A percentile compares a stretch with the other conserved stretches of the same genome.
phyloP scores from a whole-genome alignment of 164 flowering plant genomes.

The Magnolia sinica region DNA sequence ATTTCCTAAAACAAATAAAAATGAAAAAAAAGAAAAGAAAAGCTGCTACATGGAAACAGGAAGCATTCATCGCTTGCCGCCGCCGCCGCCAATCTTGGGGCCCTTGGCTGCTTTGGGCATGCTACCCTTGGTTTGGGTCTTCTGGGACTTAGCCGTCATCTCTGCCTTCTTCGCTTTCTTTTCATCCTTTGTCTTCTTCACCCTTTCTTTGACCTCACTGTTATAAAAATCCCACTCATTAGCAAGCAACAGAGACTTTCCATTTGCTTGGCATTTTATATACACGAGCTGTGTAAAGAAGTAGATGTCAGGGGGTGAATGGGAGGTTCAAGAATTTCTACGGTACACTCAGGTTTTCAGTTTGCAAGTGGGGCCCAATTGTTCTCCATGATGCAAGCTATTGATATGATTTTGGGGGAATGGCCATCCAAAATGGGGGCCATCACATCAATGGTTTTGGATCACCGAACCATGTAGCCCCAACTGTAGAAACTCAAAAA shows the following conservation, averaged over 20 bases:
- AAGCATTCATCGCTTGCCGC: slow-evolving; percentile 38
- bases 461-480: background rate
- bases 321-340: background rate
- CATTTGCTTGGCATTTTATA: too few relatives aligned
- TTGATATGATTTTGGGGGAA: background rate
- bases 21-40: too few relatives aligned
- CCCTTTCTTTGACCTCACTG: slow-evolving; percentile 53
- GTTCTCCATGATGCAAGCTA: background rate
- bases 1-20: background rate
- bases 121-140: slow-evolving; percentile 34
- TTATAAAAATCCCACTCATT: background rate
- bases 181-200: slow-evolving; percentile 52
- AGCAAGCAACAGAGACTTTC: too few relatives aligned
- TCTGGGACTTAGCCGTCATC: slow-evolving; percentile 33
- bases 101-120: slow-evolving; percentile 37
- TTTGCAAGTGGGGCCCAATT: background rate
- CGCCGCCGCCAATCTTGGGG: slow-evolving; percentile 49
- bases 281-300: background rate
- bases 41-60: background rate
- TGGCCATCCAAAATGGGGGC: background rate
- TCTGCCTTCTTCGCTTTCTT: slow-evolving; percentile 57
- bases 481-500: background rate
- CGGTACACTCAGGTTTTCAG: background rate
- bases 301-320: background rate
- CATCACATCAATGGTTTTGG: background rate